Evolutionary conservation across 495 filamentous ascomycete species (phyloP).

Genomic region (Aspergillus hancockii): DNA sequence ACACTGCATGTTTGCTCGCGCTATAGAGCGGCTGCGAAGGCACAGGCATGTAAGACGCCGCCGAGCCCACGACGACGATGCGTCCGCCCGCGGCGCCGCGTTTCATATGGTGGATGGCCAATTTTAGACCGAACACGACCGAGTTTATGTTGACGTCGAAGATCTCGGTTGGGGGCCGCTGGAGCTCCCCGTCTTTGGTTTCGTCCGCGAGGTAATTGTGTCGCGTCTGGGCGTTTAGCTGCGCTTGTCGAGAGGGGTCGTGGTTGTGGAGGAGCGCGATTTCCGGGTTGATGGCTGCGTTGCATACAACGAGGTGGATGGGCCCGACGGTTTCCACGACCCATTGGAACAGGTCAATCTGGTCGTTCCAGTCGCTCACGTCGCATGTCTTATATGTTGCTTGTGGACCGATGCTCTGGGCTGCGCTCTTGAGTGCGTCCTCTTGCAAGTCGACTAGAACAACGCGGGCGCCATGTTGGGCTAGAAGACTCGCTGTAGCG

Average conservation of each 20-base stretch:
- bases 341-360: constrained; percentile 18
- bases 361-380: constrained; percentile 25
- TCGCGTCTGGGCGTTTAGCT: constrained; percentile 19
- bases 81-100: constrained; percentile 14
- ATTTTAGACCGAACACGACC: constrained; percentile 23
- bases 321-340: constrained; percentile 19
- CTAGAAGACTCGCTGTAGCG: constrained; percentile 28
- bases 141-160: constrained; percentile 24
- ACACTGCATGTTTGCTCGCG: constrained; percentile 24
- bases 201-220: constrained; percentile 24
- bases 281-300: constrained; percentile 26
- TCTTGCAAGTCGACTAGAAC: constrained; percentile 39
- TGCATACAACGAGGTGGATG: constrained; percentile 21
- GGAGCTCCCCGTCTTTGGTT: neutral
- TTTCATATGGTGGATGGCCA: constrained; percentile 25
- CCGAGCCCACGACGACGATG: constrained; percentile 22
- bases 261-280: constrained; percentile 16
- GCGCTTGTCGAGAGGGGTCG: constrained; percentile 7
- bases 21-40: constrained; percentile 25
- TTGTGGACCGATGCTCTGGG: constrained; percentile 13
- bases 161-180: constrained; percentile 12
- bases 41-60: constrained; percentile 25
- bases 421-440: constrained; percentile 21
- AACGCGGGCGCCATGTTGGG: constrained; percentile 33
- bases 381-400: constrained; percentile 23